Percentiles rank a stretch among this genome's conserved stretches.
phyloP scores from a whole-genome alignment of 148 eudicot genomes.

The Persicaria maculosa region DNA sequence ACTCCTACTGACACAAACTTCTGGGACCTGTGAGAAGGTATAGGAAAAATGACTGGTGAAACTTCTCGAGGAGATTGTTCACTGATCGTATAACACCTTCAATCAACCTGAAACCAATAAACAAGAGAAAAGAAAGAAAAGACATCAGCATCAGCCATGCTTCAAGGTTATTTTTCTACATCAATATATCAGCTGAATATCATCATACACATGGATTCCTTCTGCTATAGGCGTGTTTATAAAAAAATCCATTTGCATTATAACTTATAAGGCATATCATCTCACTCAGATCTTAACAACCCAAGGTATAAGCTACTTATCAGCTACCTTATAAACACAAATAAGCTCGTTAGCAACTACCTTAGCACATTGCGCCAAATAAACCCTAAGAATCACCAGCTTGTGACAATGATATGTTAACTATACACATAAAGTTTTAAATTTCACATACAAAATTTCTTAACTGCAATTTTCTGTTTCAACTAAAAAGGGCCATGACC shows the following conservation, averaged over 20 bases:
- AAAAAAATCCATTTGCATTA: neutral
- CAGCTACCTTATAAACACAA: too few species aligned
- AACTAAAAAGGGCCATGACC: too few species aligned
- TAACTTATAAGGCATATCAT: neutral
- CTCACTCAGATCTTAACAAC: neutral
- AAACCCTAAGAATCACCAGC: neutral
- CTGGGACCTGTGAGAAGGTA: slow-evolving; percentile 78
- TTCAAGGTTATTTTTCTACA: neutral
- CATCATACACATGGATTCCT: neutral
- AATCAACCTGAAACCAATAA: slow-evolving; percentile 57
- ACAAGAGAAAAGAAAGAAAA: slow-evolving; percentile 5
- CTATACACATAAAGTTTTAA: neutral
- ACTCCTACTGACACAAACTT: slow-evolving; percentile 94
- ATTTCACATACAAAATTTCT: neutral
- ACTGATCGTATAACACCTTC: slow-evolving; percentile 81
- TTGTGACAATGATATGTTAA: neutral
- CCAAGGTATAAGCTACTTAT: too few species aligned
- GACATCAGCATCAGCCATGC: neutral
- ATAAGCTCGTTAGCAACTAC: too few species aligned
- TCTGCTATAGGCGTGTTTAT: neutral
- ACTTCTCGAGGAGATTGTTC: slow-evolving; percentile 94
- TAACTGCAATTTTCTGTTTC: neutral
- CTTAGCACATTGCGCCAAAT: too few species aligned
- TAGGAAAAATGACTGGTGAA: slow-evolving; percentile 94
- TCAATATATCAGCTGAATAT: neutral